Evolutionary conservation across 768 basidiomycete species (phyloP).

Genomic region (Hygrocybe coccinea): DNA sequence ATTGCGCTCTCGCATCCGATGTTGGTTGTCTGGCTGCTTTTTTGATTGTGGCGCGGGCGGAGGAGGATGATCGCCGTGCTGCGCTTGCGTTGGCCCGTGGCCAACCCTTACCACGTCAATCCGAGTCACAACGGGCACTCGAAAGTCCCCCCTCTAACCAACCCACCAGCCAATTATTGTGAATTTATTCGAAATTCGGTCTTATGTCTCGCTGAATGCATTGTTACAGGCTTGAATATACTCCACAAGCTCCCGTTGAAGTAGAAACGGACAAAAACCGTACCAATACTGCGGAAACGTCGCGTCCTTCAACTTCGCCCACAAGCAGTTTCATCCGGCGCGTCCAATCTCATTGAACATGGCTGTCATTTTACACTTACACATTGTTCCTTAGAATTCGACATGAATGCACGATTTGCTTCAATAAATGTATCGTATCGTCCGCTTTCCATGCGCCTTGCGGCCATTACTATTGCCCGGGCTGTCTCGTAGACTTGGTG

Average conservation of each 20-base stretch:
- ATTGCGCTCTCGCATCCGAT: constrained; percentile 37
- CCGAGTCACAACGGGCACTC: constrained; percentile 7
- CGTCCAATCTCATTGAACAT: not conserved
- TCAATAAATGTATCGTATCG: not conserved
- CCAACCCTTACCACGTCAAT: constrained; percentile 24
- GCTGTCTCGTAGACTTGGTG: constrained; percentile 31
- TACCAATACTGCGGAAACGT: too few species aligned
- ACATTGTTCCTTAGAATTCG: not conserved
- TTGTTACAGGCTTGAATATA: not conserved
- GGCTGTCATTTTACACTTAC: not conserved
- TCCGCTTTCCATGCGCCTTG: constrained; percentile 30
- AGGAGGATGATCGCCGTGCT: constrained; percentile 38
- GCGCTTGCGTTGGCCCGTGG: constrained; percentile 37
- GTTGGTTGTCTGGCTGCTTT: constrained; percentile 28
- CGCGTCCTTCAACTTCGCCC: too few species aligned
- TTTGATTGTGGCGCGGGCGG: constrained; percentile 32
- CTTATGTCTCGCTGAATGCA: not conserved
- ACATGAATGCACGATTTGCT: constrained; percentile 9
- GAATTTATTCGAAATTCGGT: not conserved
- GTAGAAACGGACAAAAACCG: too few species aligned
- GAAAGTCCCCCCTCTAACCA: not conserved
- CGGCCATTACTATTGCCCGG: constrained; percentile 33
- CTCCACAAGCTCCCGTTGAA: not conserved
- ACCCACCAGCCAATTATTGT: not conserved
- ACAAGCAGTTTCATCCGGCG: not conserved